phyloP scores from a whole-genome alignment of 2,329 filamentous ascomycete species.

The Chrysoporthe puriensis region DNA sequence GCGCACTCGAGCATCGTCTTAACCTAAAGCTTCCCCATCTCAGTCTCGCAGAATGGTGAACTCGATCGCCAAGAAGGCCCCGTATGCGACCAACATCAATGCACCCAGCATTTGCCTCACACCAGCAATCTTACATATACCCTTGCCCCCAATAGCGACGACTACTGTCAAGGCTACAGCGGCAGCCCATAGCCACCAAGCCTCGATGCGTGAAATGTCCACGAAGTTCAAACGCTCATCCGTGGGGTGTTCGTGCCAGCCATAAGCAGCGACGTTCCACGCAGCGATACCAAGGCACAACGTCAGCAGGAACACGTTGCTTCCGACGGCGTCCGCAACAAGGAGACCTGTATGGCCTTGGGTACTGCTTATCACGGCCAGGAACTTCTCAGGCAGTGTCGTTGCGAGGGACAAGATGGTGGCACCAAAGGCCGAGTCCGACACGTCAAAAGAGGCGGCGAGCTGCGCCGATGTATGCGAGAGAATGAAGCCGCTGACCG shows the following conservation, averaged over 20 bases:
- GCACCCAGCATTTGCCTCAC: slow-evolving; percentile 26
- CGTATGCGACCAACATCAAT: slow-evolving; percentile 26
- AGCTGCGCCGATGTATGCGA: slow-evolving; percentile 27
- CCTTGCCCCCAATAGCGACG: slow-evolving; percentile 22
- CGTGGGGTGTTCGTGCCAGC: slow-evolving; percentile 27
- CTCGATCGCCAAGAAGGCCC: slow-evolving; percentile 25
- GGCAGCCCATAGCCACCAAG: slow-evolving; percentile 28
- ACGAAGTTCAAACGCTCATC: slow-evolving; percentile 22
- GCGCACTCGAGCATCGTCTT: not conserved
- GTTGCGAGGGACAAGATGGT: slow-evolving; percentile 42
- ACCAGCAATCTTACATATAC: slow-evolving; percentile 17
- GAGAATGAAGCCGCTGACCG: slow-evolving; percentile 39
- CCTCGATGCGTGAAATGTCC: slow-evolving; percentile 24
- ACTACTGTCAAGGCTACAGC: slow-evolving; percentile 16
- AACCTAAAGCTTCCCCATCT: not conserved
- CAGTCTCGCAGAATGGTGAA: slow-evolving; percentile 24
- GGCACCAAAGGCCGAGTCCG: slow-evolving; percentile 28
- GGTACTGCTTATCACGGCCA: slow-evolving; percentile 51
- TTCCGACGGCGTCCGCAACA: slow-evolving; percentile 56
- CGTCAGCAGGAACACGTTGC: slow-evolving; percentile 58
- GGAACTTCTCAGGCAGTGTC: slow-evolving; percentile 57
- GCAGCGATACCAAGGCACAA: slow-evolving; percentile 48
- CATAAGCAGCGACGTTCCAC: slow-evolving; percentile 25
- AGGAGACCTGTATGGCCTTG: slow-evolving; percentile 53
- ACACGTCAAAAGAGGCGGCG: slow-evolving; percentile 29